Conservation (phyloP, 495 filamentous ascomycete species). For the Trichoderma asperelloides region DNA sequence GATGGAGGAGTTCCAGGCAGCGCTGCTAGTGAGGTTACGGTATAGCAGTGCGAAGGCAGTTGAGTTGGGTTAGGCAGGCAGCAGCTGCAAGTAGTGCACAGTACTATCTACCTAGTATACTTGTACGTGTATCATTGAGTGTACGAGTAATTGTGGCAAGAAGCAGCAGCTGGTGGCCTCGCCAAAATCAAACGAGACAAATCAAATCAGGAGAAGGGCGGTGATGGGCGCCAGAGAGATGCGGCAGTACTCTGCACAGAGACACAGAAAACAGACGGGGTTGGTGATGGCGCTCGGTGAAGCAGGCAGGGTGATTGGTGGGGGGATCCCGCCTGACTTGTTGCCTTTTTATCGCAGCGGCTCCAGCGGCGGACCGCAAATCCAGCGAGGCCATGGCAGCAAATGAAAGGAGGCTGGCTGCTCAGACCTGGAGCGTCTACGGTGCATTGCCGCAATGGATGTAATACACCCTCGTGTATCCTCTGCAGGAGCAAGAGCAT, state of each 20-base stretch:
- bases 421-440: too few species aligned
- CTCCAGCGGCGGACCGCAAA: too few species aligned
- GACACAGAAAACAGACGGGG: neutral
- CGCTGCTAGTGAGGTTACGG: neutral
- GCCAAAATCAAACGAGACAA: neutral
- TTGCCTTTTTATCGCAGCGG: neutral
- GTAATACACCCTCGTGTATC: too few species aligned
- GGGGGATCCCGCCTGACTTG: neutral
- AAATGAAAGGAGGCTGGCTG: neutral
- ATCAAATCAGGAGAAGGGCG: neutral
- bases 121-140: too few species aligned
- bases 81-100: neutral
- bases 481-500: too few species aligned
- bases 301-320: conserved; percentile 6
- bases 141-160: too few species aligned
- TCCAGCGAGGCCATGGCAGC: too few species aligned
- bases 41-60: too few species aligned
- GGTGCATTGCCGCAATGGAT: too few species aligned
- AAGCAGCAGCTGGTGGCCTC: neutral
- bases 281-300: conserved; percentile 7
- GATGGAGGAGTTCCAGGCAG: neutral
- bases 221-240: neutral
- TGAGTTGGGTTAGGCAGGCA: too few species aligned
- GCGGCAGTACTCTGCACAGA: neutral
- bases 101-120: too few species aligned